Evolutionary conservation across 306 rosid genomes (phyloP).

Genomic region (Acacia acuminata): DNA sequence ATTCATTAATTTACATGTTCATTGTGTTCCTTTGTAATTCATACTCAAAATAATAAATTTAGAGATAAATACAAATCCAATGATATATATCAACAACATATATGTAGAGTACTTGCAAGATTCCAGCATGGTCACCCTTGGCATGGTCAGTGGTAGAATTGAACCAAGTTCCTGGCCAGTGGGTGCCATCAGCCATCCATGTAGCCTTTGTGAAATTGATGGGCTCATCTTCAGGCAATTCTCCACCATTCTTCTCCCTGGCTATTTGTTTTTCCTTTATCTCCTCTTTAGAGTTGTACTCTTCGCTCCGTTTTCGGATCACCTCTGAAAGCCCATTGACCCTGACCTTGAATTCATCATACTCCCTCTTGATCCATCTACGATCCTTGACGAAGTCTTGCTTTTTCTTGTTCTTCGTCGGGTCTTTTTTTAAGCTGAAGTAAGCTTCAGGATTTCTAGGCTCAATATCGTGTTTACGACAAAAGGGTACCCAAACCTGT

Average conservation of each 20-base stretch:
- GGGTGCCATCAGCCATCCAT: constrained; percentile 95
- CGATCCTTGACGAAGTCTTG: constrained; percentile 80
- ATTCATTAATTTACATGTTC: background rate
- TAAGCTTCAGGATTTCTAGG: constrained; percentile 88
- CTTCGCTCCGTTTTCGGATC: constrained; percentile 51
- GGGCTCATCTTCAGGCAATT: constrained; percentile 33
- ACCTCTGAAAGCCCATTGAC: constrained; percentile 77
- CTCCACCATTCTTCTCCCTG: constrained; percentile 61
- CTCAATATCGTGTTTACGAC: constrained; percentile 74
- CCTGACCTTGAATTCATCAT: constrained; percentile 89
- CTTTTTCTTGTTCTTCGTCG: constrained; percentile 79
- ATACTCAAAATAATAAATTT: background rate
- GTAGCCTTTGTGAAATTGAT: constrained; percentile 53
- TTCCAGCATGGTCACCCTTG: constrained; percentile 93
- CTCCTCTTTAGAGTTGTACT: constrained; percentile 58
- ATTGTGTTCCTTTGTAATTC: background rate
- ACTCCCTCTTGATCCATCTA: constrained; percentile 91
- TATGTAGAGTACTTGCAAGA: constrained; percentile 62
- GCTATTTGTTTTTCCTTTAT: constrained; percentile 54
- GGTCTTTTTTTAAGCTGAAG: constrained; percentile 68
- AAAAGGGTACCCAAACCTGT: constrained; percentile 89
- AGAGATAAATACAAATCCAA: no score
- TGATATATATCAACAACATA: no score
- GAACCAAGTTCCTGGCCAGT: constrained; percentile 88
- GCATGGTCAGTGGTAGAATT: constrained; percentile 54